Conservation (phyloP, 352 stramenopile species). For the Globisporangium cylindrosporum region DNA sequence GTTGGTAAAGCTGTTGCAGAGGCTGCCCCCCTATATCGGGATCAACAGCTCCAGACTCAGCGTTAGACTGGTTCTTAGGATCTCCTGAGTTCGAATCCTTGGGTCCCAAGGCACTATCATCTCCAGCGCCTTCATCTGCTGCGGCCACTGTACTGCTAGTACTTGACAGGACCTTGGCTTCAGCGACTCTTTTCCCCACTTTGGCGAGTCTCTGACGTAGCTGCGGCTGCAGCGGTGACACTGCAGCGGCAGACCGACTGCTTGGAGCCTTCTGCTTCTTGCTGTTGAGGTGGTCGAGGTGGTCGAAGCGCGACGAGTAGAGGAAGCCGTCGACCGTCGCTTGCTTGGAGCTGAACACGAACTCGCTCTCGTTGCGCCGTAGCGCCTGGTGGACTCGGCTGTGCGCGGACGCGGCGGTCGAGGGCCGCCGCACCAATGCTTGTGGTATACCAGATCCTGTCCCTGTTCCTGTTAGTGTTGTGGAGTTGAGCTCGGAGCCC, state of each 20-base stretch:
- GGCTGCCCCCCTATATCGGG: not conserved
- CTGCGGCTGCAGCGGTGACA: conserved; percentile 16
- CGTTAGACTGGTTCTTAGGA: not conserved
- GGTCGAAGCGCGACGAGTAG: conserved; percentile 52
- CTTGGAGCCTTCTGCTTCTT: not conserved
- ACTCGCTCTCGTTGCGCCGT: conserved; percentile 48
- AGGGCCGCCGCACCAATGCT: conserved; percentile 22
- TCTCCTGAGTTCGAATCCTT: not conserved
- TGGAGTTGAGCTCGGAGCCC: not conserved
- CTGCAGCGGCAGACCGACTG: not conserved
- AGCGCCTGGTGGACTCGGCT: conserved; percentile 63
- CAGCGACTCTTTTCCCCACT: not conserved
- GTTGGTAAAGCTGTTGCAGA: not conserved
- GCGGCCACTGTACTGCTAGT: not conserved
- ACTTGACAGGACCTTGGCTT: not conserved
- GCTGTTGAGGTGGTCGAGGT: conserved; percentile 30
- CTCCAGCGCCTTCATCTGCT: not conserved
- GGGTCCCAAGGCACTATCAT: not conserved
- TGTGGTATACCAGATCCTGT: not conserved
- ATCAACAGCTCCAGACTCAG: not conserved
- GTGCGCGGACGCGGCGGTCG: conserved; percentile 44
- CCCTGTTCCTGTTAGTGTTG: not conserved
- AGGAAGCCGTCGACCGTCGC: conserved; percentile 42
- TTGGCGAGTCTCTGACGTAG: conserved; percentile 18
- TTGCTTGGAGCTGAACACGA: conserved; percentile 51